Evolutionary conservation across 1,139 yeast species (phyloP).

Genomic region (Saccharomycopsis hybrid): DNA sequence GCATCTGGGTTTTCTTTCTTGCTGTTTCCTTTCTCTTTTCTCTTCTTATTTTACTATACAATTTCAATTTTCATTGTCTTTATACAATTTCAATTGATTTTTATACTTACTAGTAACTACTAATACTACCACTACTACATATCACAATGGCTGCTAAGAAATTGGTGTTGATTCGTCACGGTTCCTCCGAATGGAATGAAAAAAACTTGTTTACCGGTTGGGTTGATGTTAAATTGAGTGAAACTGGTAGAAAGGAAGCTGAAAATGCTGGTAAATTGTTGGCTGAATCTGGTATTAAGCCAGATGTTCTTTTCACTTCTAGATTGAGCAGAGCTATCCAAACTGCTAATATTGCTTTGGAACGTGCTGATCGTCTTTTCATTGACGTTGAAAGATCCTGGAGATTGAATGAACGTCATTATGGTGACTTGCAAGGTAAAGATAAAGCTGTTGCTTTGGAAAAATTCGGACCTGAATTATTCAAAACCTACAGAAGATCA

Average conservation of each 20-base stretch:
- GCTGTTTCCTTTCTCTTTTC: neutral
- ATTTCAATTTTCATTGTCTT: neutral
- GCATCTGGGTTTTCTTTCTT: neutral
- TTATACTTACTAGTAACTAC: neutral
- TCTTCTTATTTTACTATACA: neutral
- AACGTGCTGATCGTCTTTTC: slow-evolving; percentile 82
- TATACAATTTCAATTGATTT: neutral
- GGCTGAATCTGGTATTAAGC: slow-evolving; percentile 78
- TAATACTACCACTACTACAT: neutral
- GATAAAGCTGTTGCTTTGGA: slow-evolving; percentile 93
- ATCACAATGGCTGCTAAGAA: slow-evolving; percentile 38
- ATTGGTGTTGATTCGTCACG: slow-evolving; percentile 89
- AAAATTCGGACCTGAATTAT: slow-evolving; percentile 83
- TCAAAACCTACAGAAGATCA: slow-evolving; percentile 97
- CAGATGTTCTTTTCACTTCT: slow-evolving; percentile 89
- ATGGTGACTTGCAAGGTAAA: slow-evolving; percentile 98
- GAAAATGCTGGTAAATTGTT: slow-evolving; percentile 88
- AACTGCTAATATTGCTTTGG: slow-evolving; percentile 94
- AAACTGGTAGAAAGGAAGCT: slow-evolving; percentile 84
- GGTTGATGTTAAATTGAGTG: slow-evolving; percentile 91
- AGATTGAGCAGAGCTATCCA: slow-evolving; percentile 93
- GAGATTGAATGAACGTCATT: slow-evolving; percentile 99
- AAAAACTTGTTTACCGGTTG: slow-evolving; percentile 98
- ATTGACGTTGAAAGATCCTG: slow-evolving; percentile 92
- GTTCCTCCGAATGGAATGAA: slow-evolving; percentile 98